phyloP scores from a whole-genome alignment of 176 grass and related monocot genomes.

The Cenchrus fungigraminus region DNA sequence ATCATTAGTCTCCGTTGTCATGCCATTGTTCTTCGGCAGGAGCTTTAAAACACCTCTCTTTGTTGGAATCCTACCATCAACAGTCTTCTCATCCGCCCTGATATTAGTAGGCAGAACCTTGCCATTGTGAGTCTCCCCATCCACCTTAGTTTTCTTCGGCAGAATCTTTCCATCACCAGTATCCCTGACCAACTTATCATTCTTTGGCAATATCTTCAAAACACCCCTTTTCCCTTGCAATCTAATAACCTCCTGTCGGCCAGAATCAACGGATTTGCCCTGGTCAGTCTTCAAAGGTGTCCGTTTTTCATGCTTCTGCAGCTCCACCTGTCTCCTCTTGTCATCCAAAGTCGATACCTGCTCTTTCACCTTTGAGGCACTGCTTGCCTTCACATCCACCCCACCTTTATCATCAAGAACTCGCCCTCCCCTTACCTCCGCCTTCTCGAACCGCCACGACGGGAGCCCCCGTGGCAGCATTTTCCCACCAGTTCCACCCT shows the following conservation, averaged over 20 bases:
- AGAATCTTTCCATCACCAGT: slow-evolving; percentile 31
- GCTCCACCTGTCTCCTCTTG: slow-evolving; percentile 26
- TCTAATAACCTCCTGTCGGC: slow-evolving; percentile 29
- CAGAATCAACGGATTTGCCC: neutral
- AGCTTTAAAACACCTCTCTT: slow-evolving; percentile 48
- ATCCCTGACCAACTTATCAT: slow-evolving; percentile 20
- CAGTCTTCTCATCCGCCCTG: slow-evolving; percentile 17
- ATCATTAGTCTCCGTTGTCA: neutral
- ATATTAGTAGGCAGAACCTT: slow-evolving; percentile 32
- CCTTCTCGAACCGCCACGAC: slow-evolving; percentile 55
- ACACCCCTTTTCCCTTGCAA: slow-evolving; percentile 65
- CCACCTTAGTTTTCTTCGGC: slow-evolving; percentile 31
- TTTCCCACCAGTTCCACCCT: slow-evolving; percentile 42
- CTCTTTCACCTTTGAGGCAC: slow-evolving; percentile 45
- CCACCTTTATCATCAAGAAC: slow-evolving; percentile 43
- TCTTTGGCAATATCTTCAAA: slow-evolving; percentile 49
- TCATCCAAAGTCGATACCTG: slow-evolving; percentile 21
- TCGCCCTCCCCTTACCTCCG: slow-evolving; percentile 56
- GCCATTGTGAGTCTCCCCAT: slow-evolving; percentile 9
- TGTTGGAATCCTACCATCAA: slow-evolving; percentile 14
- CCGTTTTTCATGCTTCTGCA: slow-evolving; percentile 28
- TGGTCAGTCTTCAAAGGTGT: slow-evolving; percentile 22
- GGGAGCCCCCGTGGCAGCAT: slow-evolving; percentile 56
- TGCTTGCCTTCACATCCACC: slow-evolving; percentile 32
- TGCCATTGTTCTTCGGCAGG: slow-evolving; percentile 3